Conservation (phyloP, 352 stramenopile species). For the Phytophthora sojae region DNA sequence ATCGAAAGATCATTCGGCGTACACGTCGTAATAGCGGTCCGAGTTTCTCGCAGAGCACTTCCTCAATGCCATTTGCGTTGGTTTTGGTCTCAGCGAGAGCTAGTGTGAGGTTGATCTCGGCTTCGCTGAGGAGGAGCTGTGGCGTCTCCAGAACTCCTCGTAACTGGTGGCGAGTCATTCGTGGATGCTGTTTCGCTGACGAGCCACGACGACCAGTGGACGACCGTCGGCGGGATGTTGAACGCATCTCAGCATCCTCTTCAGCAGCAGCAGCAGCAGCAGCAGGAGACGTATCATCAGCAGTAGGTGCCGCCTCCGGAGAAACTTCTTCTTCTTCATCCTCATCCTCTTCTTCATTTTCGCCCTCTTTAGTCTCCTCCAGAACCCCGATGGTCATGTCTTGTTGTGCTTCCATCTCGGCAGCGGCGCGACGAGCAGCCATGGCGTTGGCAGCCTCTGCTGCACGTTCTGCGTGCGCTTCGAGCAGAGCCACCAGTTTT, state of each 20-base stretch:
- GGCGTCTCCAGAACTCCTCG: conserved; percentile 59
- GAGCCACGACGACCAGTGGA: conserved; percentile 13
- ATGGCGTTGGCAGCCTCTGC: conserved; percentile 25
- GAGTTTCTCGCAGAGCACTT: conserved; percentile 50
- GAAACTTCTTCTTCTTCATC: conserved; percentile 7
- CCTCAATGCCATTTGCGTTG: conserved; percentile 31
- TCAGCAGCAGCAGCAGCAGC: neutral
- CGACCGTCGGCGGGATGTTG: conserved; percentile 8
- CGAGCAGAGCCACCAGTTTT: conserved; percentile 47
- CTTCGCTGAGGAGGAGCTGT: conserved; percentile 57
- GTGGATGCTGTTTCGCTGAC: conserved; percentile 29
- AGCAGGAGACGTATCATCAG: neutral
- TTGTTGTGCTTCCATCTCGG: conserved; percentile 19
- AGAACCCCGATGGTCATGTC: conserved; percentile 11
- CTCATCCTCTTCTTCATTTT: conserved; percentile 23
- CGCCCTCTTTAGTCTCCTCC: conserved; percentile 32
- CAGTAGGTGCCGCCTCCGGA: neutral
- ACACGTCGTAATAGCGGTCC: conserved; percentile 52
- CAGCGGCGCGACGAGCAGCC: conserved; percentile 17
- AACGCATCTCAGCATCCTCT: conserved; percentile 5
- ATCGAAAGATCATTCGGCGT: conserved; percentile 65
- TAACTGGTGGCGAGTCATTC: conserved; percentile 53
- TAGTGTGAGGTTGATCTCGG: conserved; percentile 66
- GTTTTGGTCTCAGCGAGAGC: conserved; percentile 43
- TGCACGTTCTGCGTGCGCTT: conserved; percentile 35